Percentiles rank a stretch among this genome's conserved stretches.
Evolutionary conservation across 2,329 filamentous ascomycete genomes (phyloP).

Genomic region (Hypoxylon sp.): DNA sequence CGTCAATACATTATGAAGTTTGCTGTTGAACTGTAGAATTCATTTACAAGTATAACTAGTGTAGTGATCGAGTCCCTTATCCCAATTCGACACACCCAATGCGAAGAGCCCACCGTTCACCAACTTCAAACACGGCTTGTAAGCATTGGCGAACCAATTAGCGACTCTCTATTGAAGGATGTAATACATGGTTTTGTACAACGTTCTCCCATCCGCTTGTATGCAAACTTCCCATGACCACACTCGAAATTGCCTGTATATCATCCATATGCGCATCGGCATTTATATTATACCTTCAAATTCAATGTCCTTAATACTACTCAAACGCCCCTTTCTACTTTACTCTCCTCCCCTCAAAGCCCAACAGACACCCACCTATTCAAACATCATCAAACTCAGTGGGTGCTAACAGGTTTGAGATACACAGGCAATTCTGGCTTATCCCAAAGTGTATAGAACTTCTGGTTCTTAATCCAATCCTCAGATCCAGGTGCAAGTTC

Average conservation of each 20-base stretch:
- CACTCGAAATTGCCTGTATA: neutral
- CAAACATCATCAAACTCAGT: neutral
- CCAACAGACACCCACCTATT: neutral
- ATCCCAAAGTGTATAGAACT: constrained; percentile 18
- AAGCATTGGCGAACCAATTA: neutral
- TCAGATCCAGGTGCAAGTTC: neutral
- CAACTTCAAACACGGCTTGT: neutral
- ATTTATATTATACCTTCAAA: neutral
- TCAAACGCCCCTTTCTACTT: neutral
- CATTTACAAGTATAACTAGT: neutral
- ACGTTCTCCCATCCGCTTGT: neutral
- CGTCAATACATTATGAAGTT: constrained; percentile 15
- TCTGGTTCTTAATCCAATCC: constrained; percentile 14
- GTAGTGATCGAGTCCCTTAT: neutral
- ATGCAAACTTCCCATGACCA: neutral
- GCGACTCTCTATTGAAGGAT: neutral
- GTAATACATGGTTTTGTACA: neutral
- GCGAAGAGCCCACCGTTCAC: neutral
- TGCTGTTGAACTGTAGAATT: constrained; percentile 1
- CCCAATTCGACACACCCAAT: neutral
- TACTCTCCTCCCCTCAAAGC: neutral
- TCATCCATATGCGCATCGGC: neutral
- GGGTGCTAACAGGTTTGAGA: neutral
- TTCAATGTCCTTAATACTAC: neutral
- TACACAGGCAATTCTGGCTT: constrained; percentile 20